Percentiles rank a stretch among this genome's conserved stretches.
Conservation (phyloP, 768 basidiomycete species). For the Guyanaporus albipodus region DNA sequence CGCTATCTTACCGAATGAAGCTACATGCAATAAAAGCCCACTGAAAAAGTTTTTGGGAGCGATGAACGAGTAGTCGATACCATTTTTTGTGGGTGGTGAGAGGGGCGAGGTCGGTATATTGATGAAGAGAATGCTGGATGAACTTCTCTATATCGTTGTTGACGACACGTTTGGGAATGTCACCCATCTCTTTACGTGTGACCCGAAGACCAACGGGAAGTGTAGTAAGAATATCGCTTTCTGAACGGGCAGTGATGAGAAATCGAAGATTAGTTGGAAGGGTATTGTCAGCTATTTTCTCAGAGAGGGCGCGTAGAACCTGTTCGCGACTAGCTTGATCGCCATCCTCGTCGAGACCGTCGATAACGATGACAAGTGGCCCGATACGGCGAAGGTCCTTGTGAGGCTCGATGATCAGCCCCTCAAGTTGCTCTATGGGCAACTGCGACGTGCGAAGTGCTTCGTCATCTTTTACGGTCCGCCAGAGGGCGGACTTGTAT, state of each 20-base stretch:
- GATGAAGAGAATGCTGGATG: not conserved
- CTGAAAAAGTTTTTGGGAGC: no score
- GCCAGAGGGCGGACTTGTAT: constrained; percentile 9
- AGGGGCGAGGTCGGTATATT: not conserved
- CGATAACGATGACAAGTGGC: constrained; percentile 27
- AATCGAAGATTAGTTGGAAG: constrained; percentile 5
- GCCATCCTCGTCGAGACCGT: constrained; percentile 16
- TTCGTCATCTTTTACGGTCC: constrained; percentile 1
- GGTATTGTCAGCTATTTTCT: not conserved
- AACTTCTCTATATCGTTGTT: constrained; percentile 1
- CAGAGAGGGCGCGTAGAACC: constrained; percentile 13
- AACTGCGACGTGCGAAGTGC: constrained; percentile 4
- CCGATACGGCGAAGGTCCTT: constrained; percentile 11
- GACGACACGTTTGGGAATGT: not conserved
- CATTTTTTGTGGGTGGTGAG: not conserved
- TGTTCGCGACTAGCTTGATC: constrained; percentile 1
- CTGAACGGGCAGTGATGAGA: no score
- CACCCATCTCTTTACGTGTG: constrained; percentile 11
- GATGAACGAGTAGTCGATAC: not conserved
- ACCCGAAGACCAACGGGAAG: no score
- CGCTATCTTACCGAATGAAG: not conserved
- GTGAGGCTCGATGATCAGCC: constrained; percentile 21
- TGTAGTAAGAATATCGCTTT: not conserved
- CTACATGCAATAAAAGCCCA: no score
- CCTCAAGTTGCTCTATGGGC: constrained; percentile 14